Evolutionary conservation across 2,329 filamentous ascomycete genomes (phyloP).

Genomic region (Ceratocystis huliohia): DNA sequence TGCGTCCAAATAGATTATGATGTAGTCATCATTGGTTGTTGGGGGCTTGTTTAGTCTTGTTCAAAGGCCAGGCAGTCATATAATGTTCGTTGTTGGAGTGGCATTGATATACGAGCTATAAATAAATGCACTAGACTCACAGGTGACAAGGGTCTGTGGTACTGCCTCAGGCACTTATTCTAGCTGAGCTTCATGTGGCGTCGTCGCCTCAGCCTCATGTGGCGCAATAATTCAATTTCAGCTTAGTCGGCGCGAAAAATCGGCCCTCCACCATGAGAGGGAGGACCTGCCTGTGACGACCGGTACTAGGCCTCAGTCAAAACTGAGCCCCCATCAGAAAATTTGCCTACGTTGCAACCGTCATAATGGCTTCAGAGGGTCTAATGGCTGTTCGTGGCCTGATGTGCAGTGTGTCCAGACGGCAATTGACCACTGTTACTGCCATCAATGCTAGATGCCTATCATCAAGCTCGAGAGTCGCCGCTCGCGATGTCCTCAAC

Average conservation of each 20-base stretch:
- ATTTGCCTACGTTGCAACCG: not conserved
- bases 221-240: constrained; percentile 13
- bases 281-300: not conserved
- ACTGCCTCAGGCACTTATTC: not conserved
- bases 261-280: constrained; percentile 5
- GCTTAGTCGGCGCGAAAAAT: constrained; percentile 16
- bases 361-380: constrained; percentile 23
- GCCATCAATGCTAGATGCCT: constrained; percentile 22
- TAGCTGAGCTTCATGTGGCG: not conserved
- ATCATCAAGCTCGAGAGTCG: constrained; percentile 15
- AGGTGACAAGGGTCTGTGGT: not conserved
- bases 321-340: not conserved
- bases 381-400: constrained; percentile 24
- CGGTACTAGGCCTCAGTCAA: not conserved
- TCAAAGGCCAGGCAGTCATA: not conserved
- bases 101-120: not conserved
- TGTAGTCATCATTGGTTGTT: not conserved
- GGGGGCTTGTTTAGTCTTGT: too few species aligned
- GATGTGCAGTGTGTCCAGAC: constrained; percentile 11
- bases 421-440: constrained; percentile 19
- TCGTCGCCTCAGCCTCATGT: constrained; percentile 3
- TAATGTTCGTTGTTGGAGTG: not conserved
- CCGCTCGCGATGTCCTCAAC: constrained; percentile 12
- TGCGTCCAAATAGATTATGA: not conserved
- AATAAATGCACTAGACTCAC: not conserved